These are phyloP conservation scores for Neodidymelliopsis sp. DNA, from an alignment of 2,329 filamentous ascomycete genomes.

Conservation along the genomic window DNA sequence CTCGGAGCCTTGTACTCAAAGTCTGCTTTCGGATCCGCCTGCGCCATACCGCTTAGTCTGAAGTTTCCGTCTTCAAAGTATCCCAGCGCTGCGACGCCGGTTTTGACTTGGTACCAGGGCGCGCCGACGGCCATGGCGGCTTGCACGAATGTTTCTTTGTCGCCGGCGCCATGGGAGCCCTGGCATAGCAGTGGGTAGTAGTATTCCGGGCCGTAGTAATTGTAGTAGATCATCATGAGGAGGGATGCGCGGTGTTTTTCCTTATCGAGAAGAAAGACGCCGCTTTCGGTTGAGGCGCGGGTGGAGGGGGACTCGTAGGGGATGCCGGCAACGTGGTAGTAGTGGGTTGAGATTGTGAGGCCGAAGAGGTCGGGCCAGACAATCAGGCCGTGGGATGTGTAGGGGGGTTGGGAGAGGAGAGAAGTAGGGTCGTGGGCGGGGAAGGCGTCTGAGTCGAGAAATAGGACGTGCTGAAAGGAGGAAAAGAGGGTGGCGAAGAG, in stretches of 20 bases:
- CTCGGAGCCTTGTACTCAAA: conserved; percentile 27
- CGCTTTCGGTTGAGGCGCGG: conserved; percentile 56
- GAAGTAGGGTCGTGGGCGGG: conserved; percentile 56
- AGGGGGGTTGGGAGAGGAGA: conserved; percentile 62
- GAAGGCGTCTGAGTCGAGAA: conserved; percentile 66
- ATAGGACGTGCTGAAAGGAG: conserved; percentile 65
- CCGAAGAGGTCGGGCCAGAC: conserved; percentile 66
- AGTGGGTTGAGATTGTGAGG: conserved; percentile 52
- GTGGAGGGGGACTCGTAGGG: conserved; percentile 40
- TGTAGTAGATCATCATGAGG: conserved; percentile 63
- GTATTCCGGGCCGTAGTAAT: conserved; percentile 60
- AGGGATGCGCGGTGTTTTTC: conserved; percentile 56
- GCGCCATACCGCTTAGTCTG: conserved; percentile 24
- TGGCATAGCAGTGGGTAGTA: conserved; percentile 61
- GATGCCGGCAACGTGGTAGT: conserved; percentile 55
- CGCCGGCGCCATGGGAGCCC: conserved; percentile 54
- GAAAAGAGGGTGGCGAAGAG: conserved; percentile 65
- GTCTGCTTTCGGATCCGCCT: conserved; percentile 31
- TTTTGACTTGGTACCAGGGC: conserved; percentile 53
- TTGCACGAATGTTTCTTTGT: conserved; percentile 59
- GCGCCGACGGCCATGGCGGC: conserved; percentile 54
- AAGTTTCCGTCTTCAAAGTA: conserved; percentile 22
- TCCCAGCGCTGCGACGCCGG: conserved; percentile 43
- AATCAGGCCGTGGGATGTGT: conserved; percentile 60
- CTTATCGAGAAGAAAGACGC: conserved; percentile 60